Conservation (phyloP, 352 stramenopile genomes). For the Globisporangium heterothallicum region DNA sequence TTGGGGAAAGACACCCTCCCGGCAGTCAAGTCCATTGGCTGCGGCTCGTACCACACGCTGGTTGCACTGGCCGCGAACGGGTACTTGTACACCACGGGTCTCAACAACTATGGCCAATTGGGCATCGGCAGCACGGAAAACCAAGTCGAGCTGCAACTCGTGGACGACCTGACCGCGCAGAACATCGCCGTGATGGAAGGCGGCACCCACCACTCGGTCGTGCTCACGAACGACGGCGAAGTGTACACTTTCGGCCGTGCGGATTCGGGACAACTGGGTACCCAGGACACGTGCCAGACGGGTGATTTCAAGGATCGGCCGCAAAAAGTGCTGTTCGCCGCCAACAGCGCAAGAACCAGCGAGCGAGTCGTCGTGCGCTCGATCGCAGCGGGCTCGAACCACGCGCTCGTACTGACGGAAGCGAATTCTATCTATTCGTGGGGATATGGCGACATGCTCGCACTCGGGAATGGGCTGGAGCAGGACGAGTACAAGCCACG, state of each 20-base stretch:
- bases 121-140: slow-evolving; percentile 88
- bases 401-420: slow-evolving; percentile 78
- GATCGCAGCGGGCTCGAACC: slow-evolving; percentile 82
- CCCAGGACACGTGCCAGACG: slow-evolving; percentile 60
- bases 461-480: slow-evolving; percentile 82
- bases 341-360: slow-evolving; percentile 18
- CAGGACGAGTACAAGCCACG: slow-evolving; percentile 73
- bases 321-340: slow-evolving; percentile 56
- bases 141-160: slow-evolving; percentile 56
- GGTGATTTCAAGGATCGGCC: slow-evolving; percentile 79
- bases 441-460: slow-evolving; percentile 91
- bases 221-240: slow-evolving; percentile 82
- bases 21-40: slow-evolving; percentile 77
- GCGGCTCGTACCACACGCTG: slow-evolving; percentile 86
- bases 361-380: slow-evolving; percentile 19
- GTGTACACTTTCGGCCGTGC: slow-evolving; percentile 91
- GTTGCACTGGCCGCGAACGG: slow-evolving; percentile 56
- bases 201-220: slow-evolving; percentile 90
- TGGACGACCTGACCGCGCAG: slow-evolving; percentile 60
- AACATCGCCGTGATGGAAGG: slow-evolving; percentile 79
- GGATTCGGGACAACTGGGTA: slow-evolving; percentile 93
- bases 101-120: slow-evolving; percentile 97
- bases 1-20: slow-evolving; percentile 45
- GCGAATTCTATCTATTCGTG: slow-evolving; percentile 81
- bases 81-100: slow-evolving; percentile 88